A percentile compares a stretch with the other conserved stretches of the same genome.
Evolutionary conservation across 2,329 filamentous ascomycete species (phyloP).

Genomic region (Aspergillus felis): DNA sequence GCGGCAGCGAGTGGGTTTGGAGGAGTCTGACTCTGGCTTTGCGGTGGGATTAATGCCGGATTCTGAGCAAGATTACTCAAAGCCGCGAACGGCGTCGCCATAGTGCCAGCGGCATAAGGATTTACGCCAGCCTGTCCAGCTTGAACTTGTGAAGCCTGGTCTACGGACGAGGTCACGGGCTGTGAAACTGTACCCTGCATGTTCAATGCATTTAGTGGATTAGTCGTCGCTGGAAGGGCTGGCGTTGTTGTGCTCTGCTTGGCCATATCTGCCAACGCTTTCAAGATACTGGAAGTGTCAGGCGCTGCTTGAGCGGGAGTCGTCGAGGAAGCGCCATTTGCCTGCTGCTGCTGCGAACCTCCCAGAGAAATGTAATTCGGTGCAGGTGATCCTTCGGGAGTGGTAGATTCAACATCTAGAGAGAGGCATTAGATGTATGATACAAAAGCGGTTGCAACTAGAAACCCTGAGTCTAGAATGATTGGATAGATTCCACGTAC

Average conservation of each 20-base stretch:
- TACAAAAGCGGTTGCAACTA: neutral
- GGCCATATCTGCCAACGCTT: constrained; percentile 75
- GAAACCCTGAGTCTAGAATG: constrained; percentile 7
- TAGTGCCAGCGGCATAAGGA: constrained; percentile 43
- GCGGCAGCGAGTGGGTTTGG: constrained; percentile 39
- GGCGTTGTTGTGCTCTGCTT: constrained; percentile 63
- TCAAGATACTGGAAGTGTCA: constrained; percentile 66
- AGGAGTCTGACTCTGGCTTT: constrained; percentile 38
- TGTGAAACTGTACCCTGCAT: constrained; percentile 41
- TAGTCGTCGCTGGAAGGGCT: constrained; percentile 36
- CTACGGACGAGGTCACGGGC: constrained; percentile 42
- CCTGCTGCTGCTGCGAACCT: constrained; percentile 26
- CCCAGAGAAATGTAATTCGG: constrained; percentile 41
- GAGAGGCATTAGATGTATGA: constrained; percentile 24
- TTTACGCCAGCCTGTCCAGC: constrained; percentile 58
- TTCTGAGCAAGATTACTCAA: constrained; percentile 39
- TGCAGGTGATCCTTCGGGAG: constrained; percentile 56
- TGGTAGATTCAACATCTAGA: constrained; percentile 63
- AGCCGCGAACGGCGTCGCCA: constrained; percentile 48
- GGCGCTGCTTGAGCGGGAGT: constrained; percentile 37
- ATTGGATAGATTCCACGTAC: neutral
- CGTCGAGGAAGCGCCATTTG: constrained; percentile 20
- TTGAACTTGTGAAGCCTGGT: constrained; percentile 38
- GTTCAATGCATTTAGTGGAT: constrained; percentile 49
- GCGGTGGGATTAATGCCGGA: constrained; percentile 33